phyloP scores from a whole-genome alignment of 495 filamentous ascomycete genomes.

The Neurospora sp. region DNA sequence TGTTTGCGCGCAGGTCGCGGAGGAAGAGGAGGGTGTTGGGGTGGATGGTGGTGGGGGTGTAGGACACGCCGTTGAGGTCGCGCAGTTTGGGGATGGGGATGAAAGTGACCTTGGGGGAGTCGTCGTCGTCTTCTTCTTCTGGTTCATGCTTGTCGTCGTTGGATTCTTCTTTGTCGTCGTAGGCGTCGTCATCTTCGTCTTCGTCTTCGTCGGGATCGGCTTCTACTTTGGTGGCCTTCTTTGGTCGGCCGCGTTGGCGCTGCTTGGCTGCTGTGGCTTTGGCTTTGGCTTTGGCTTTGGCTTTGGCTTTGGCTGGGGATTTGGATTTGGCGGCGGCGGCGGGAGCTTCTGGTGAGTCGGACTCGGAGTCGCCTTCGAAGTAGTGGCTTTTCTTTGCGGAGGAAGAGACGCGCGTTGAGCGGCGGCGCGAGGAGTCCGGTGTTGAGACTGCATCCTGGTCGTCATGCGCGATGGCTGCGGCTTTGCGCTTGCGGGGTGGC shows the following conservation, averaged over 20 bases:
- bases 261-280: neutral
- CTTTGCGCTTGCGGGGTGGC: conserved; percentile 13
- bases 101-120: conserved; percentile 36
- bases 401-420: neutral
- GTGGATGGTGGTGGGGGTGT: conserved; percentile 61
- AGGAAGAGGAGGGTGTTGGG: conserved; percentile 76
- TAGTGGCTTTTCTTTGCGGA: neutral
- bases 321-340: conserved; percentile 7
- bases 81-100: conserved; percentile 63
- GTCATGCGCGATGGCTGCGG: conserved; percentile 1
- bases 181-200: conserved; percentile 15
- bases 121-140: conserved; percentile 26
- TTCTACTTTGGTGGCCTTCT: neutral
- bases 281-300: conserved; percentile 10
- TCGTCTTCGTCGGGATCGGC: neutral
- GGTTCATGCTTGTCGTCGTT: conserved; percentile 10
- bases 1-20: conserved; percentile 62
- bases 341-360: neutral
- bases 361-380: neutral
- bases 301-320: conserved; percentile 5
- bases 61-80: conserved; percentile 53
- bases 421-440: neutral
- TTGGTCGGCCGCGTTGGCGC: neutral
- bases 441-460: neutral
- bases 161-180: conserved; percentile 9